These are phyloP conservation scores for Phytophthora citricola DNA, from an alignment of 352 stramenopile genomes.

Conservation along the genomic window DNA sequence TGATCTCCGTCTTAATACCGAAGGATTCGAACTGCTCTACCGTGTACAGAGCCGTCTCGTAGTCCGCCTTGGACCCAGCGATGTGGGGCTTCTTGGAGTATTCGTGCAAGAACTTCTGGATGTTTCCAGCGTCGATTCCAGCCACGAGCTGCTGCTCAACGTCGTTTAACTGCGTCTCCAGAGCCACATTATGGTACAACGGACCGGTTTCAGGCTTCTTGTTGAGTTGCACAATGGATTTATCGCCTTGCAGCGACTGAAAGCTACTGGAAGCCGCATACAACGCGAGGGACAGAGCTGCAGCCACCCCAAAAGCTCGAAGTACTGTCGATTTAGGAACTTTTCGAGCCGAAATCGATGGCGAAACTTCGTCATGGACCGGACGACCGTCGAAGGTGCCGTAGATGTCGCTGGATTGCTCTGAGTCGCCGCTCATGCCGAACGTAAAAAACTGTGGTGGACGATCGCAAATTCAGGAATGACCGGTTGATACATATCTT, in stretches of 20 bases:
- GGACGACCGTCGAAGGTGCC: conserved; percentile 49
- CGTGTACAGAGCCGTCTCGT: conserved; percentile 60
- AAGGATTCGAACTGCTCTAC: conserved; percentile 56
- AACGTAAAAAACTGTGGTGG: conserved; percentile 5
- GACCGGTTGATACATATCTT: conserved; percentile 10
- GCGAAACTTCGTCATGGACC: conserved; percentile 3
- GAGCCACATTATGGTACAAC: conserved; percentile 22
- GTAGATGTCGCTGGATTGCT: conserved; percentile 44
- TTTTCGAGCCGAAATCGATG: not conserved
- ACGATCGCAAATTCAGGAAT: conserved; percentile 18
- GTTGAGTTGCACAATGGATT: conserved; percentile 12
- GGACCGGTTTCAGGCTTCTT: conserved; percentile 5
- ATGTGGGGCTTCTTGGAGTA: conserved; percentile 58
- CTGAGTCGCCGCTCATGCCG: conserved; percentile 31
- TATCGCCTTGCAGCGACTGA: conserved; percentile 10
- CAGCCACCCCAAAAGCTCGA: conserved; percentile 33
- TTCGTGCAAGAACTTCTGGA: conserved; percentile 52
- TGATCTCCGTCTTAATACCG: conserved; percentile 67
- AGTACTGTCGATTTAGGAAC: conserved; percentile 16
- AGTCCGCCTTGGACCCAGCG: conserved; percentile 53
- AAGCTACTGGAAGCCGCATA: conserved; percentile 15
- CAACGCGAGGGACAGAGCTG: conserved; percentile 39
- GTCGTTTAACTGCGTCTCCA: conserved; percentile 25
- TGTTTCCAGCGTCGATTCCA: conserved; percentile 33
- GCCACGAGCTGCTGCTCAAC: conserved; percentile 42